phyloP scores from a whole-genome alignment of 768 basidiomycete genomes.

The Xerocomellus chrysenteron region DNA sequence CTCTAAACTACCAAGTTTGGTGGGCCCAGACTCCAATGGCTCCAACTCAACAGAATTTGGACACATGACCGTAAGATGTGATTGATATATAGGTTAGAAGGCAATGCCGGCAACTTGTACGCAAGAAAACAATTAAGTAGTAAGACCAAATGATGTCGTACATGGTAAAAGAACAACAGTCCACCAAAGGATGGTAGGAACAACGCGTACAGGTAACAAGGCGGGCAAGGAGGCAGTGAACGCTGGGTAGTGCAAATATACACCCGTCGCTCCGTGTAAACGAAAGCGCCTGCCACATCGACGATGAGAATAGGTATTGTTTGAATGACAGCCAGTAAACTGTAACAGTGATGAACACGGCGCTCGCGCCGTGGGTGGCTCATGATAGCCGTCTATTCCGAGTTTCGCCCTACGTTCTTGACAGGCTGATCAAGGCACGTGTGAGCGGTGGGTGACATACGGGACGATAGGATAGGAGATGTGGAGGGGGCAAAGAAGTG shows the following conservation, averaged over 20 bases:
- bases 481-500: not conserved
- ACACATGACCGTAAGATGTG: not conserved
- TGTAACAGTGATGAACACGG: not conserved
- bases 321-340: not conserved
- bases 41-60: not conserved
- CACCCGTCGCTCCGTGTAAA: not conserved
- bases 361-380: not conserved
- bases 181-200: not conserved
- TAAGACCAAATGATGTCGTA: constrained; percentile 11
- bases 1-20: too few species aligned
- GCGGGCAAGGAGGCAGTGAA: not conserved
- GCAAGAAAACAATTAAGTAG: constrained; percentile 24
- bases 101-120: constrained; percentile 10
- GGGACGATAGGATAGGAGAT: constrained; percentile 6
- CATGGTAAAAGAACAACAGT: constrained; percentile 16
- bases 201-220: not conserved
- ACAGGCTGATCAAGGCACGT: not conserved
- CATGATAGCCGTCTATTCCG: constrained; percentile 12
- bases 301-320: constrained; percentile 7
- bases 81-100: constrained; percentile 6
- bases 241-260: not conserved
- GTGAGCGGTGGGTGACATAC: not conserved
- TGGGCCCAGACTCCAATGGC: not conserved
- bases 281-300: not conserved
- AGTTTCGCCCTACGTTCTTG: not conserved